Evolutionary conservation across 805 yeast species (phyloP).

Genomic region (Wickerhamiella sergipiensis): DNA sequence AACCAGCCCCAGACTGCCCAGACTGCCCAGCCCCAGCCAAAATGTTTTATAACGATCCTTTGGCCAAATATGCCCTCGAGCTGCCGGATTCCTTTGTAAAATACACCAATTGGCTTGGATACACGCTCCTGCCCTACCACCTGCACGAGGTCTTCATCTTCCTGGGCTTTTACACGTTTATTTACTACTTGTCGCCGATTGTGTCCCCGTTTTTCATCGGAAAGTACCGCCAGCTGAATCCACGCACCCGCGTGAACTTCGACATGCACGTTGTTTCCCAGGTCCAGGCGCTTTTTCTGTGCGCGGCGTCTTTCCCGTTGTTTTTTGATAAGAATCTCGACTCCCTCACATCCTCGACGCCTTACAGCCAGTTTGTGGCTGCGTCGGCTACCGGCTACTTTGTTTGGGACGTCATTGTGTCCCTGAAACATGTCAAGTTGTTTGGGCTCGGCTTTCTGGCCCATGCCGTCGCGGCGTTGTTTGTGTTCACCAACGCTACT

Average conservation of each 20-base stretch:
- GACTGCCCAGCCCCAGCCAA: too few species aligned
- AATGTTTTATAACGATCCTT: conserved; percentile 11
- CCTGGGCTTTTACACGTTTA: conserved; percentile 41
- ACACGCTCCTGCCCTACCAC: conserved; percentile 23
- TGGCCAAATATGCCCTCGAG: conserved; percentile 9
- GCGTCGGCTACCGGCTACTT: conserved; percentile 76
- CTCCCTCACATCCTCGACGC: conserved; percentile 54
- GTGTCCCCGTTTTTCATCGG: conserved; percentile 35
- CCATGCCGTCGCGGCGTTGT: conserved; percentile 73
- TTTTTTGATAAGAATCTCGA: conserved; percentile 44
- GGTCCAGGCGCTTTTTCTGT: conserved; percentile 63
- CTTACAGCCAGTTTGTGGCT: conserved; percentile 61
- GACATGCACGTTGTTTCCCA: conserved; percentile 85
- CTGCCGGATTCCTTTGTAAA: conserved; percentile 5
- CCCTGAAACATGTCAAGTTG: conserved; percentile 44
- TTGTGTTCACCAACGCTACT: conserved; percentile 51
- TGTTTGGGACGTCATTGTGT: conserved; percentile 74
- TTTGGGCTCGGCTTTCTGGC: conserved; percentile 74
- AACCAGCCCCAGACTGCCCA: too few species aligned
- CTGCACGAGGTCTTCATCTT: conserved; percentile 56
- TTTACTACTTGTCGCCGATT: conserved; percentile 41
- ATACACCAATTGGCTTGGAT: conserved; percentile 14
- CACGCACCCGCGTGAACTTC: conserved; percentile 50
- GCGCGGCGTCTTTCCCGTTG: conserved; percentile 48
- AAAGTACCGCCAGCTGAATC: conserved; percentile 34